phyloP scores from a whole-genome alignment of 441 rosid genomes.

The Euphorbia corollata region DNA sequence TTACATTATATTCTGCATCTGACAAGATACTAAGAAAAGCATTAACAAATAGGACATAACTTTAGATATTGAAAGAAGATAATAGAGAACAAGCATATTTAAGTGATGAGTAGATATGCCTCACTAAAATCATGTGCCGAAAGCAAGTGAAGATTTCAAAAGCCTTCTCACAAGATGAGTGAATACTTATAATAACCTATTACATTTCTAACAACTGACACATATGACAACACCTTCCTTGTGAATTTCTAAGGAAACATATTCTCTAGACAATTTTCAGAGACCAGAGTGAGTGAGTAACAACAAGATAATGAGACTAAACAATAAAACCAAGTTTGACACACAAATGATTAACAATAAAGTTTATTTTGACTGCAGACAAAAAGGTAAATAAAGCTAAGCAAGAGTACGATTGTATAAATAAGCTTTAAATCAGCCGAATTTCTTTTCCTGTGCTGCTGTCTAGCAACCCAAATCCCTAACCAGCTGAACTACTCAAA shows the following conservation, averaged over 20 bases:
- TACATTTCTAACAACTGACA: background rate
- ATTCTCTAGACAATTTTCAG: background rate
- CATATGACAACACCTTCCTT: background rate
- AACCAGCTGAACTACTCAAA: background rate
- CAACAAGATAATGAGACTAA: background rate
- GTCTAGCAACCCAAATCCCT: background rate
- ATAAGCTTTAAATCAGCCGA: background rate
- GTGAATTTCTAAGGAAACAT: background rate
- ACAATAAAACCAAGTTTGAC: background rate
- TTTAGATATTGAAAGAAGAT: background rate
- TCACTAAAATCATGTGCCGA: background rate
- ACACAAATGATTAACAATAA: background rate
- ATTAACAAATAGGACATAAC: background rate
- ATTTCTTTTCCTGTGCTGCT: background rate
- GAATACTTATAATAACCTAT: background rate
- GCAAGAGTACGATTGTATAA: background rate
- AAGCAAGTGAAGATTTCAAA: background rate
- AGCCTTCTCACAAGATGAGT: background rate
- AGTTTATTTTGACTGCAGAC: background rate
- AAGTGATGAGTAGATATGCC: constrained; percentile 2
- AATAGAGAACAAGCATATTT: background rate
- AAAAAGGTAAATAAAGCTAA: background rate
- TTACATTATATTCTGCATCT: background rate
- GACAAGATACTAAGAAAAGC: background rate
- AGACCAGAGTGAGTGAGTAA: no score